Conservation (phyloP, 1,284 basidiomycete genomes). For the Heliocybe sulcata region DNA sequence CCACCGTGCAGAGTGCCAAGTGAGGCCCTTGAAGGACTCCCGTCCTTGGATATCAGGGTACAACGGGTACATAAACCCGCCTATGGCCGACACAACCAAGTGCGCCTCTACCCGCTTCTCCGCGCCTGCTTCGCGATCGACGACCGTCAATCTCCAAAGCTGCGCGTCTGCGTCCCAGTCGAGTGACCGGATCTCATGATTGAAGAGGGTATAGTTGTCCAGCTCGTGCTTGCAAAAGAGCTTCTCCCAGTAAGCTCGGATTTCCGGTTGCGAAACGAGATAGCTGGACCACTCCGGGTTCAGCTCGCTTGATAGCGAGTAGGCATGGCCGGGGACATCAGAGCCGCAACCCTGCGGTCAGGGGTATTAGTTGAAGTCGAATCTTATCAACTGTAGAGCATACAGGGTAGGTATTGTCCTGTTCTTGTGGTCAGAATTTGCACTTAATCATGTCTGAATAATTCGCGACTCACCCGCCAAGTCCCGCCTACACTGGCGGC, state of each 20-base stretch:
- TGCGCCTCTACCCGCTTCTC: conserved; percentile 26
- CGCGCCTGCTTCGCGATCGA: conserved; percentile 25
- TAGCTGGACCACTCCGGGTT: conserved; percentile 43
- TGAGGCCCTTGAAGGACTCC: conserved; percentile 39
- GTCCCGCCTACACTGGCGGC: conserved; percentile 39
- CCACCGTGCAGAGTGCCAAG: conserved; percentile 54
- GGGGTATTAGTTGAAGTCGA: neutral
- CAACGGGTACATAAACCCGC: conserved; percentile 36
- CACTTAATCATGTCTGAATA: neutral
- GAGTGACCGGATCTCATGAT: conserved; percentile 31
- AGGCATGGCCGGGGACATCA: conserved; percentile 48
- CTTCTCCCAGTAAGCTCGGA: conserved; percentile 41
- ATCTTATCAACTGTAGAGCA: conserved; percentile 2
- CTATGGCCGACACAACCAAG: conserved; percentile 35
- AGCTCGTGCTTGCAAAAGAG: conserved; percentile 37
- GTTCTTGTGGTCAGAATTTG: neutral
- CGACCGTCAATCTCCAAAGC: conserved; percentile 30
- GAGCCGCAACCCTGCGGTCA: conserved; percentile 39
- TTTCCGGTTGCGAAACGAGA: conserved; percentile 39
- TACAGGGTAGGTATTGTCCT: conserved; percentile 35
- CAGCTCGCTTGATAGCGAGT: conserved; percentile 45
- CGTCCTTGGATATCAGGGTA: conserved; percentile 37
- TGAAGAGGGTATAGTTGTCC: conserved; percentile 30
- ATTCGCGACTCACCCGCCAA: conserved; percentile 34
- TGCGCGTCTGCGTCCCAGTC: conserved; percentile 37